These are phyloP conservation scores for Mycena filopes DNA, from an alignment of 768 basidiomycete genomes.

Conservation along the genomic window DNA sequence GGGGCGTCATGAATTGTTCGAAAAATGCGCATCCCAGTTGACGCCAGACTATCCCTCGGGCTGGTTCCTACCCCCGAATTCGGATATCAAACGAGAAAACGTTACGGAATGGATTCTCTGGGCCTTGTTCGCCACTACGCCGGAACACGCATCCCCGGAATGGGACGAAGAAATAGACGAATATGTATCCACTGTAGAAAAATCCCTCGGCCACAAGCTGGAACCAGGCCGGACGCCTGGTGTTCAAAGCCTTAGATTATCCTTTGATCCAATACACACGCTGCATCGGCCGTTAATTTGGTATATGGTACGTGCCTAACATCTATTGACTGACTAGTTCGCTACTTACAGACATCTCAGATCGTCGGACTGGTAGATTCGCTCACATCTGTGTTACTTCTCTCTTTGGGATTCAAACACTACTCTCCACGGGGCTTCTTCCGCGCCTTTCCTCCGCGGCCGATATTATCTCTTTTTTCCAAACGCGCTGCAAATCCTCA, in stretches of 20 bases:
- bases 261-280: slow-evolving; percentile 66
- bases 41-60: slow-evolving; percentile 49
- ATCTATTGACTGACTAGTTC: neutral
- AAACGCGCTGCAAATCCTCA: slow-evolving; percentile 49
- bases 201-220: slow-evolving; percentile 51
- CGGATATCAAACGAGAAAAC: slow-evolving; percentile 56
- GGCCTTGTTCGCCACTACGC: slow-evolving; percentile 63
- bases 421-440: slow-evolving; percentile 52
- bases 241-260: slow-evolving; percentile 59
- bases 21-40: slow-evolving; percentile 51
- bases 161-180: slow-evolving; percentile 63
- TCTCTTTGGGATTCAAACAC: slow-evolving; percentile 63
- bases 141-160: slow-evolving; percentile 41
- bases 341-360: slow-evolving; percentile 42
- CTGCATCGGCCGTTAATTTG: slow-evolving; percentile 71
- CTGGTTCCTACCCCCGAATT: slow-evolving; percentile 60
- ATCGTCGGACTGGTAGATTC: slow-evolving; percentile 64
- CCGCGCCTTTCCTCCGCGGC: slow-evolving; percentile 64
- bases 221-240: slow-evolving; percentile 50
- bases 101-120: slow-evolving; percentile 72
- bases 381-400: slow-evolving; percentile 51
- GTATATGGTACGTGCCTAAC: slow-evolving; percentile 60
- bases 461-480: slow-evolving; percentile 56
- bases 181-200: slow-evolving; percentile 57
- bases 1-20: slow-evolving; percentile 60